Conservation (phyloP, 495 filamentous ascomycete genomes). For the Xylaria curta region DNA sequence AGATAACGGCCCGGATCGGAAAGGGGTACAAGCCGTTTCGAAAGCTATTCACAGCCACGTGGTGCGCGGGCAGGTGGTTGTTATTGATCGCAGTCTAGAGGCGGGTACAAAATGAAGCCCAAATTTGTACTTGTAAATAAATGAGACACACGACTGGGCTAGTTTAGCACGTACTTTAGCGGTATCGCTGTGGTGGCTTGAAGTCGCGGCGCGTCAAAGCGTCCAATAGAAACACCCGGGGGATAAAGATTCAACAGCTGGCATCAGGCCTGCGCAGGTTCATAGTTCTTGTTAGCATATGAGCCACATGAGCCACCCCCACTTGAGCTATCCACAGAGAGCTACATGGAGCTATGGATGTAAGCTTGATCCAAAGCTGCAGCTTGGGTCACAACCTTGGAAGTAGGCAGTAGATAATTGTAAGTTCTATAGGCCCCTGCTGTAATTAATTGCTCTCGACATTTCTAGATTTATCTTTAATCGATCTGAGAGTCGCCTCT, state of each 20-base stretch:
- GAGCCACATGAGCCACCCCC: constrained; percentile 10
- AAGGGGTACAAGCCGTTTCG: not conserved
- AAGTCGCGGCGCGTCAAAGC: constrained; percentile 22
- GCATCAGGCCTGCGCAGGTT: not conserved
- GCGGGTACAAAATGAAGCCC: not conserved
- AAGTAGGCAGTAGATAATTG: too few species aligned
- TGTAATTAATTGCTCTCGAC: not conserved
- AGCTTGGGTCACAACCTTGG: not conserved
- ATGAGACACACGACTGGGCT: not conserved
- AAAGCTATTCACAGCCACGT: not conserved
- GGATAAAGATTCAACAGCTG: not conserved
- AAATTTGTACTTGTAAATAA: constrained; percentile 16
- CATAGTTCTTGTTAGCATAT: not conserved
- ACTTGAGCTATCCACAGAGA: not conserved
- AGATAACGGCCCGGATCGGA: not conserved
- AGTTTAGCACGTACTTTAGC: not conserved
- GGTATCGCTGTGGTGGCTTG: constrained; percentile 11
- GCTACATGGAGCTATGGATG: not conserved
- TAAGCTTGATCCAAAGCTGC: not conserved
- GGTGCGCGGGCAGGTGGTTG: constrained; percentile 10
- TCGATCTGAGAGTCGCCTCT: not conserved
- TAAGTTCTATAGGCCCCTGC: not conserved
- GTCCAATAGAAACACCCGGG: not conserved
- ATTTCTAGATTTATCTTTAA: not conserved
- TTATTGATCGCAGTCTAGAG: constrained; percentile 1